Conservation (phyloP, 495 filamentous ascomycete species). For the Glonium stellatum region DNA sequence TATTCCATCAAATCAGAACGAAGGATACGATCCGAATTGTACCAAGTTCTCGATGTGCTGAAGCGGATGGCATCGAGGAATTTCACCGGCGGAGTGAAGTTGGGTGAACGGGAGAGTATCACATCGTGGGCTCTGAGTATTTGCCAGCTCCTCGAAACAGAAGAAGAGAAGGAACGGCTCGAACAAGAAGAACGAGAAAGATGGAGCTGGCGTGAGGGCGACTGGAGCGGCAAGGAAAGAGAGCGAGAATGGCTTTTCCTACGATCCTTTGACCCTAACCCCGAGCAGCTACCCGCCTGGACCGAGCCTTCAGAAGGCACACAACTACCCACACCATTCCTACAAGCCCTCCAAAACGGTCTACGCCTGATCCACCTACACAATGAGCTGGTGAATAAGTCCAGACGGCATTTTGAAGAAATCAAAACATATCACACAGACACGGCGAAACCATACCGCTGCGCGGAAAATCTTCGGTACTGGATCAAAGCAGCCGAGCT, state of each 20-base stretch:
- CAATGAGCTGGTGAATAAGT: slow-evolving; percentile 79
- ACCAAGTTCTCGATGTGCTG: slow-evolving; percentile 78
- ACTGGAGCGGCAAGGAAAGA: slow-evolving; percentile 71
- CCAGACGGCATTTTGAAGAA: slow-evolving; percentile 78
- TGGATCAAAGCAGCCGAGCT: slow-evolving; percentile 96
- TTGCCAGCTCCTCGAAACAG: slow-evolving; percentile 62
- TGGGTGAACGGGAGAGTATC: slow-evolving; percentile 66
- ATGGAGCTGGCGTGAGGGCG: slow-evolving; percentile 74
- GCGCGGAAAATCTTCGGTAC: slow-evolving; percentile 86
- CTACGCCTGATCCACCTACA: slow-evolving; percentile 77
- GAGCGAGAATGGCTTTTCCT: slow-evolving; percentile 67
- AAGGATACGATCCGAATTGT: slow-evolving; percentile 70
- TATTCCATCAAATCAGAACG: slow-evolving; percentile 79
- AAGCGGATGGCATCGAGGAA: slow-evolving; percentile 83
- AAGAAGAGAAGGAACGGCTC: slow-evolving; percentile 64
- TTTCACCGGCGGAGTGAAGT: slow-evolving; percentile 75
- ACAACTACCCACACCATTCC: slow-evolving; percentile 65
- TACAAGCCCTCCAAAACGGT: slow-evolving; percentile 67
- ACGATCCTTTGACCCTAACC: slow-evolving; percentile 62
- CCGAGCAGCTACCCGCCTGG: slow-evolving; percentile 61
- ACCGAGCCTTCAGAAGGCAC: slow-evolving; percentile 48
- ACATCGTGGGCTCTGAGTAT: slow-evolving; percentile 69
- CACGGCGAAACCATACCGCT: slow-evolving; percentile 86
- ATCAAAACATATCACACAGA: slow-evolving; percentile 84
- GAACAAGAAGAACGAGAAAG: slow-evolving; percentile 63